Evolutionary conservation across 345 rosid species (phyloP).

Genomic region (Brassica napus): DNA sequence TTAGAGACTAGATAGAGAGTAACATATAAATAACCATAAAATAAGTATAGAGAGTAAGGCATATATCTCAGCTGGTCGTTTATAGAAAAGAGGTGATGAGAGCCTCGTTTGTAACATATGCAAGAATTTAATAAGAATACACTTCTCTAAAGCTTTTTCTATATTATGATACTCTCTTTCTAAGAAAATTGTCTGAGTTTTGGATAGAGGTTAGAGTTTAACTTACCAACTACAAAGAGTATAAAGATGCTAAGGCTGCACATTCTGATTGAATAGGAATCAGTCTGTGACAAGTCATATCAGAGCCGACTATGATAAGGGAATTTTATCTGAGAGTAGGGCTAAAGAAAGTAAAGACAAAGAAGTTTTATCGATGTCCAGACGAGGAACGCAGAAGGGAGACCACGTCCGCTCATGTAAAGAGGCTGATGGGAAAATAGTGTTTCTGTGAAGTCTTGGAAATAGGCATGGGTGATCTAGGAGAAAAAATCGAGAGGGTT

Average conservation of each 20-base stretch:
- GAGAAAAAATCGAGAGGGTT: background rate
- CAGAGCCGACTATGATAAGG: background rate
- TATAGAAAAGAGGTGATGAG: no score
- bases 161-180: background rate
- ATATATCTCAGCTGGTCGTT: no score
- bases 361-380: background rate
- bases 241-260: background rate
- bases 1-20: no score
- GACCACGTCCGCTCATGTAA: background rate
- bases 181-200: background rate
- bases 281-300: no score
- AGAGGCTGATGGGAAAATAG: background rate
- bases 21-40: no score
- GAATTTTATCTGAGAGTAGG: background rate
- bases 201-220: background rate
- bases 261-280: no score
- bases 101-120: background rate
- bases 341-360: no score
- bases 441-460: background rate
- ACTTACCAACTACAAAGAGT: background rate
- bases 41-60: background rate
- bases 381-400: background rate
- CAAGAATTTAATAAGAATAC: no score
- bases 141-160: no score
- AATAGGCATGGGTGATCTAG: background rate